These are phyloP conservation scores for Chaetomidium leptoderma DNA, from an alignment of 495 filamentous ascomycete genomes.

Conservation along the genomic window DNA sequence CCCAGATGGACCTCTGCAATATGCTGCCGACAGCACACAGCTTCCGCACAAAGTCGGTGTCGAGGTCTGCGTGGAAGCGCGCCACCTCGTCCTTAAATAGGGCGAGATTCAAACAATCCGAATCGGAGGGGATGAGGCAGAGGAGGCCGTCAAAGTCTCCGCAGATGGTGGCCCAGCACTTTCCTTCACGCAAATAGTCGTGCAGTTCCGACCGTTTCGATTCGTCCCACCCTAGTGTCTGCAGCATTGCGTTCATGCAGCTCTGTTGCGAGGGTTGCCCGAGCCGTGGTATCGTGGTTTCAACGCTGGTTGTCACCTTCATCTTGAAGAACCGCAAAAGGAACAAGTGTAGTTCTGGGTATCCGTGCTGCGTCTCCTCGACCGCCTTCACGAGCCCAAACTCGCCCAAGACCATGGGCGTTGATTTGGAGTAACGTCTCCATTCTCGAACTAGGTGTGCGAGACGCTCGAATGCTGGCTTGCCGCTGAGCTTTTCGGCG, in stretches of 20 bases:
- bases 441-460: constrained; percentile 26
- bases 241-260: constrained; percentile 15
- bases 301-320: constrained; percentile 18
- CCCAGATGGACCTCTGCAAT: constrained; percentile 23
- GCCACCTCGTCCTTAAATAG: constrained; percentile 23
- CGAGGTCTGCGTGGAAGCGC: constrained; percentile 22
- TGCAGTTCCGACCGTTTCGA: constrained; percentile 19
- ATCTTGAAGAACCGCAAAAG: constrained; percentile 28
- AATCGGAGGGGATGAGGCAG: constrained; percentile 22
- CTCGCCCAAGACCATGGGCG: constrained; percentile 3
- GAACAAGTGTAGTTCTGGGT: constrained; percentile 24
- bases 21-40: constrained; percentile 24
- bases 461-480: constrained; percentile 27
- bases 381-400: constrained; percentile 19
- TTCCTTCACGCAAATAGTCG: constrained; percentile 31
- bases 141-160: constrained; percentile 24
- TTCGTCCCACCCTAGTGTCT: constrained; percentile 23
- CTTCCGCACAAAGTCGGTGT: constrained; percentile 16
- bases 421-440: constrained; percentile 13
- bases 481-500: constrained; percentile 12
- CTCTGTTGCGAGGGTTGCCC: background rate
- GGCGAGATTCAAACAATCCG: constrained; percentile 21
- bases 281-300: background rate
- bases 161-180: constrained; percentile 31
- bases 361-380: constrained; percentile 13